Conservation (phyloP, 441 rosid genomes). For the Populus trichocarpa region DNA sequence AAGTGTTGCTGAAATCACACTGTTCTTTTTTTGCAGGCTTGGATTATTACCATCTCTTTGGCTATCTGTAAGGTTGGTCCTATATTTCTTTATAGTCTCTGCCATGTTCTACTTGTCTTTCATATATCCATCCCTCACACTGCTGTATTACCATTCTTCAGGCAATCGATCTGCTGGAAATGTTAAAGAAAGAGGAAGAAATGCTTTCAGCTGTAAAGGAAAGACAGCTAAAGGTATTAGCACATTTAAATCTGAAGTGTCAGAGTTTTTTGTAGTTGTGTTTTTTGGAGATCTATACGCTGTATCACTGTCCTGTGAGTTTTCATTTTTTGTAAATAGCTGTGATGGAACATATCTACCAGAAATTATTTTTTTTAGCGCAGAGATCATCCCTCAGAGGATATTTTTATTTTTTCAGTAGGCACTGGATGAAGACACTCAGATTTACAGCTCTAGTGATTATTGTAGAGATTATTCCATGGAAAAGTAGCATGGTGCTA, state of each 20-base stretch:
- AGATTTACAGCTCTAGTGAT: neutral
- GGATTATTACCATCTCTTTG: conserved; percentile 70
- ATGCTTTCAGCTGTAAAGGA: conserved; percentile 86
- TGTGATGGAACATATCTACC: neutral
- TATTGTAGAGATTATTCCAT: neutral
- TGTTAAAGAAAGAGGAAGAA: conserved; percentile 83
- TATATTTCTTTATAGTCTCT: conserved; percentile 4
- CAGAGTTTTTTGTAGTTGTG: neutral
- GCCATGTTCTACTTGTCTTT: neutral
- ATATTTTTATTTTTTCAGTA: conserved; percentile 5
- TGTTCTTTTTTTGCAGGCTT: conserved; percentile 53
- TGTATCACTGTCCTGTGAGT: neutral
- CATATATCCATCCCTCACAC: neutral
- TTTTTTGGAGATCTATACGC: neutral
- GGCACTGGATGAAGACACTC: neutral
- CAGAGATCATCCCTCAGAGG: neutral
- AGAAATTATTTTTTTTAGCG: neutral
- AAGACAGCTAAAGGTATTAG: conserved; percentile 57
- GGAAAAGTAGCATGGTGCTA: neutral
- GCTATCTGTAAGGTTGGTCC: conserved; percentile 75
- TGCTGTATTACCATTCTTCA: conserved; percentile 21
- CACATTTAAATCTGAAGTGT: neutral
- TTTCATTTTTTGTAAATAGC: neutral
- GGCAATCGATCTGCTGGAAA: conserved; percentile 82
- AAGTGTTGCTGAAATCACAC: neutral